phyloP scores from a whole-genome alignment of 1,284 basidiomycete species.

The Boletus albobrunnescens region DNA sequence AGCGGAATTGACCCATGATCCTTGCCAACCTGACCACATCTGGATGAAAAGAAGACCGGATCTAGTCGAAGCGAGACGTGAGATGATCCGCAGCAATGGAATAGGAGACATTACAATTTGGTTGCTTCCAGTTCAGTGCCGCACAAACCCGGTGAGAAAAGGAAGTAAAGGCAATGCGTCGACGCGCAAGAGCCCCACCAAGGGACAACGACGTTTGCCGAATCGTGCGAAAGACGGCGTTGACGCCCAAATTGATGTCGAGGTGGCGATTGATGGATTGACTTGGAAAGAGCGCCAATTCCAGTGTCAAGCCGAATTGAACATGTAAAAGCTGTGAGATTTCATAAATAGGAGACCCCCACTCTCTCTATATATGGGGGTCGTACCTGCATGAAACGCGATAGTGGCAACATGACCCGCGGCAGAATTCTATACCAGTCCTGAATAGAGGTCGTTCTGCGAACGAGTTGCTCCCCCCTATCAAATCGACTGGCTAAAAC shows the following conservation, averaged over 20 bases:
- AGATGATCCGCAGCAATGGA: conserved; percentile 16
- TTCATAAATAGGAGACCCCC: conserved; percentile 13
- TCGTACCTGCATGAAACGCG: conserved; percentile 65
- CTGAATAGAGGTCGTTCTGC: conserved; percentile 35
- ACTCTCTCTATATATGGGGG: conserved; percentile 5
- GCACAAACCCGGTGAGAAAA: conserved; percentile 86
- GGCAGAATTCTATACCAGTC: conserved; percentile 60
- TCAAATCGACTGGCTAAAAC: conserved; percentile 55
- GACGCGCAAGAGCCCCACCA: conserved; percentile 48
- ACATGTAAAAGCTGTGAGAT: conserved; percentile 61
- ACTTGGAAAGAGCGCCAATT: conserved; percentile 56
- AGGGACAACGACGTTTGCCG: conserved; percentile 61
- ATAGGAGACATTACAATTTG: conserved; percentile 70
- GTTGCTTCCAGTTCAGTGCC: conserved; percentile 98
- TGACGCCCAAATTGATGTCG: conserved; percentile 78
- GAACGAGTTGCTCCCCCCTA: conserved; percentile 35
- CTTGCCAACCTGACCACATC: conserved; percentile 66
- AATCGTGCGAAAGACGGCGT: conserved; percentile 77
- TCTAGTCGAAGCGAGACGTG: conserved; percentile 47
- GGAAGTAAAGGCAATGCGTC: conserved; percentile 83
- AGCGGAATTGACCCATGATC: conserved; percentile 40
- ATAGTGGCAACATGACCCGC: conserved; percentile 65
- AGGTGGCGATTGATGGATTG: conserved; percentile 48
- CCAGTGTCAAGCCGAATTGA: conserved; percentile 74
- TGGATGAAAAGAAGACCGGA: conserved; percentile 92